Evolutionary conservation across 148 eudicot species (phyloP).

Genomic region (Camellia sinensis): DNA sequence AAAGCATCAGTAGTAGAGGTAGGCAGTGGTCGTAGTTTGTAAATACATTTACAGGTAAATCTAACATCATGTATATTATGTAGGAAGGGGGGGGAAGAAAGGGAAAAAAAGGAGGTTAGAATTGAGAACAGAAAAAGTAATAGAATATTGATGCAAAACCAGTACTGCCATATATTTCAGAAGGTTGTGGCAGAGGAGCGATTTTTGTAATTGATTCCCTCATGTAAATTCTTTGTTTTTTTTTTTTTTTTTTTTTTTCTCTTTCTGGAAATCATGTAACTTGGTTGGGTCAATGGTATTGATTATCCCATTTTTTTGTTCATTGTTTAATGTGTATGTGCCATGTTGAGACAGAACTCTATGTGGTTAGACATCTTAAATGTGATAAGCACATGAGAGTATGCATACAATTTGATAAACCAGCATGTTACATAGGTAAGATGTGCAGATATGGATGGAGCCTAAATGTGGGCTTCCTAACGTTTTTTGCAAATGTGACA

Average conservation of each 20-base stretch:
- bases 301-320: conserved; percentile 1
- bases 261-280: not conserved
- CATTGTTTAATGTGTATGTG: too few species aligned
- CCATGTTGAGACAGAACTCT: too few species aligned
- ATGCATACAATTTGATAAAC: too few species aligned
- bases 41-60: conserved; percentile 54
- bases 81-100: conserved; percentile 17
- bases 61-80: conserved; percentile 79
- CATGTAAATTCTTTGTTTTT: not conserved
- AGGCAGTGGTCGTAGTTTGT: conserved; percentile 58
- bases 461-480: too few species aligned
- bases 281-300: not conserved
- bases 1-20: conserved; percentile 40
- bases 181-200: not conserved
- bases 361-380: too few species aligned
- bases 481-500: too few species aligned
- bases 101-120: not conserved
- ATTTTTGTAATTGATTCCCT: conserved; percentile 3
- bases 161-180: not conserved
- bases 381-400: too few species aligned
- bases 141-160: not conserved
- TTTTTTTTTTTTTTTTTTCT: too few species aligned
- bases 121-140: not conserved
- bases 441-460: too few species aligned
- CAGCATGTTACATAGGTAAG: too few species aligned